Evolutionary conservation across 2,329 filamentous ascomycete genomes (phyloP).

Genomic region (Hypocreales sp.): DNA sequence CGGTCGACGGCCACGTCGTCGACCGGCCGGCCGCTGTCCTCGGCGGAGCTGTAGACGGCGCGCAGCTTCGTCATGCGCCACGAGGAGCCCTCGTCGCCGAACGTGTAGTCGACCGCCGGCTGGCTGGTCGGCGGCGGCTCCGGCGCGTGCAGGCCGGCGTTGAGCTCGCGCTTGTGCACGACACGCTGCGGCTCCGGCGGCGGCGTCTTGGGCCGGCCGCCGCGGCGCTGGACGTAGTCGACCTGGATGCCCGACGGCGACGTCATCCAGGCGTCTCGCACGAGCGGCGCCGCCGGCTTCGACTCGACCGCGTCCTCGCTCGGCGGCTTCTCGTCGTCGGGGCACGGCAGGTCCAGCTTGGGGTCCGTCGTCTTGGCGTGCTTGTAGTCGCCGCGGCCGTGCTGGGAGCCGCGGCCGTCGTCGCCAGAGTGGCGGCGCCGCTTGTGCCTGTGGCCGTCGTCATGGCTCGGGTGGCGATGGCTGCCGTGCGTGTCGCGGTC

Average conservation of each 20-base stretch:
- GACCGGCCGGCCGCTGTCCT: constrained; percentile 54
- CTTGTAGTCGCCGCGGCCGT: constrained; percentile 8
- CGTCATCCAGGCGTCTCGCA: constrained; percentile 91
- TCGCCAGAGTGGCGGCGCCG: constrained; percentile 36
- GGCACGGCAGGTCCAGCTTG: constrained; percentile 34
- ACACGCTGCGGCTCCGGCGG: constrained; percentile 49
- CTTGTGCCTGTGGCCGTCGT: constrained; percentile 44
- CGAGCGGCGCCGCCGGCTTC: constrained; percentile 20
- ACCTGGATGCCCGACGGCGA: constrained; percentile 67
- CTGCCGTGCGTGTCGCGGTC: constrained; percentile 13
- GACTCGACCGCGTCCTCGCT: constrained; percentile 10
- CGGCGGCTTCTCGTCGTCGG: constrained; percentile 29
- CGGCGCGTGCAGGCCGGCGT: constrained; percentile 45
- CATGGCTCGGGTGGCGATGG: constrained; percentile 18
- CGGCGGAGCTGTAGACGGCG: constrained; percentile 64
- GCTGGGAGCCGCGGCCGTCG: constrained; percentile 31
- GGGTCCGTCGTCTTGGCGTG: constrained; percentile 27
- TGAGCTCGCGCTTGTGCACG: constrained; percentile 70
- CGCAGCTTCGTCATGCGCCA: constrained; percentile 97
- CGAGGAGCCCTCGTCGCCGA: constrained; percentile 77
- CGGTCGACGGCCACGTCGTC: constrained; percentile 75
- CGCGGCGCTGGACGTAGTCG: constrained; percentile 58
- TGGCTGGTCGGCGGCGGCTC: constrained; percentile 36
- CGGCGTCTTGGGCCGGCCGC: constrained; percentile 35
- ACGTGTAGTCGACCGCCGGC: constrained; percentile 52